Evolutionary conservation across 1,284 basidiomycete species (phyloP).

Genomic region (Ustilago esculenta): DNA sequence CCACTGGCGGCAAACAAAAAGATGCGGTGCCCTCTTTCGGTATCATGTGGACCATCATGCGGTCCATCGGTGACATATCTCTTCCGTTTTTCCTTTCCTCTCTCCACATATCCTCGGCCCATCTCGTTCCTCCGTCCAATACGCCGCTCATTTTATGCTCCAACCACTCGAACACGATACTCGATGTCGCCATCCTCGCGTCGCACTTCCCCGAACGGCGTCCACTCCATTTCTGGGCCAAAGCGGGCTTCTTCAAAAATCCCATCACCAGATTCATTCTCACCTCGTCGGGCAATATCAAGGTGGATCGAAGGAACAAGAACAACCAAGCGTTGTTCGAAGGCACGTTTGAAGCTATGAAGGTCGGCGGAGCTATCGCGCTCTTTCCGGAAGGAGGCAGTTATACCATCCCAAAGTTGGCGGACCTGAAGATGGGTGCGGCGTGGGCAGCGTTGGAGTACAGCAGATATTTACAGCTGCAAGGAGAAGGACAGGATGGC

Average conservation of each 20-base stretch:
- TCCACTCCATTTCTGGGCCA: constrained; percentile 93
- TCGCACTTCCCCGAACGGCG: constrained; percentile 79
- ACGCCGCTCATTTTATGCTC: constrained; percentile 50
- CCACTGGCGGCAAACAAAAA: background rate
- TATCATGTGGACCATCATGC: constrained; percentile 55
- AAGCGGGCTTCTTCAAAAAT: constrained; percentile 74
- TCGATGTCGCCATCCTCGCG: constrained; percentile 64
- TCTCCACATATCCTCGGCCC: constrained; percentile 23
- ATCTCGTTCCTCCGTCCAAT: constrained; percentile 23
- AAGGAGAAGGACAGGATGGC: background rate
- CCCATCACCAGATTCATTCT: constrained; percentile 79
- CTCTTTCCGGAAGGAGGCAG: constrained; percentile 87
- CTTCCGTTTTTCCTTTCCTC: constrained; percentile 50
- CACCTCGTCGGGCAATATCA: constrained; percentile 90
- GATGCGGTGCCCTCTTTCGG: constrained; percentile 38
- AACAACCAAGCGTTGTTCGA: constrained; percentile 88
- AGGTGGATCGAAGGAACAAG: constrained; percentile 90
- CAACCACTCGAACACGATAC: constrained; percentile 70
- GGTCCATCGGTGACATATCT: constrained; percentile 50
- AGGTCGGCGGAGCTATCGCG: constrained; percentile 81
- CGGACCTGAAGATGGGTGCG: constrained; percentile 94
- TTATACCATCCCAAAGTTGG: constrained; percentile 85
- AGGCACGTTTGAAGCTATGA: constrained; percentile 86
- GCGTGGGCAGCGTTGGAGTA: constrained; percentile 95
- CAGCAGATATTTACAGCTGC: constrained; percentile 69